phyloP scores from a whole-genome alignment of 2,329 filamentous ascomycete species.

The Trichoderma harzianum region DNA sequence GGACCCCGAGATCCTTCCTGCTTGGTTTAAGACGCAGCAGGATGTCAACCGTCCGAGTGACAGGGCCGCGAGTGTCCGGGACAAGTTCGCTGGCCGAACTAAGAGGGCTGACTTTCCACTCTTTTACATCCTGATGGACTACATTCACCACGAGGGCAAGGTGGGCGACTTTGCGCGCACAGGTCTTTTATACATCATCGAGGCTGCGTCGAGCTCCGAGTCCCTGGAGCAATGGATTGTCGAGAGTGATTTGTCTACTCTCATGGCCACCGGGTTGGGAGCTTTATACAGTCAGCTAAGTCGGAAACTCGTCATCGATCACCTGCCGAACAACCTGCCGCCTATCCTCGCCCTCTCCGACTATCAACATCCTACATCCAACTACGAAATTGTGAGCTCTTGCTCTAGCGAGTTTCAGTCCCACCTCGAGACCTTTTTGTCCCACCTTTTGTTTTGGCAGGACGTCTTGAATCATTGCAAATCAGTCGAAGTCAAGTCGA shows the following conservation, averaged over 20 bases:
- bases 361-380: constrained; percentile 69
- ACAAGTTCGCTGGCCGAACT: constrained; percentile 77
- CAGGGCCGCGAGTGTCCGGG: constrained; percentile 51
- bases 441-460: constrained; percentile 96
- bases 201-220: constrained; percentile 79
- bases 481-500: constrained; percentile 87
- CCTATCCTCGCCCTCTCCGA: constrained; percentile 87
- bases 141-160: constrained; percentile 92
- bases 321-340: constrained; percentile 71
- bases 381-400: constrained; percentile 69
- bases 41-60: constrained; percentile 44
- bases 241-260: constrained; percentile 89
- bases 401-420: constrained; percentile 72
- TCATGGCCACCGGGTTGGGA: constrained; percentile 95
- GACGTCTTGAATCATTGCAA: constrained; percentile 95
- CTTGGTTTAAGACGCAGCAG: constrained; percentile 75
- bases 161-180: constrained; percentile 95
- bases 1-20: constrained; percentile 78
- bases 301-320: constrained; percentile 77
- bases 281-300: constrained; percentile 66
- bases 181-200: constrained; percentile 90
- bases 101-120: constrained; percentile 91
- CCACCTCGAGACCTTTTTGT: constrained; percentile 91
- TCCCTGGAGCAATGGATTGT: constrained; percentile 93
- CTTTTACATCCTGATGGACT: constrained; percentile 93